These are phyloP conservation scores for Brassica hybrid DNA, from an alignment of 441 rosid species.

Conservation along the genomic window DNA sequence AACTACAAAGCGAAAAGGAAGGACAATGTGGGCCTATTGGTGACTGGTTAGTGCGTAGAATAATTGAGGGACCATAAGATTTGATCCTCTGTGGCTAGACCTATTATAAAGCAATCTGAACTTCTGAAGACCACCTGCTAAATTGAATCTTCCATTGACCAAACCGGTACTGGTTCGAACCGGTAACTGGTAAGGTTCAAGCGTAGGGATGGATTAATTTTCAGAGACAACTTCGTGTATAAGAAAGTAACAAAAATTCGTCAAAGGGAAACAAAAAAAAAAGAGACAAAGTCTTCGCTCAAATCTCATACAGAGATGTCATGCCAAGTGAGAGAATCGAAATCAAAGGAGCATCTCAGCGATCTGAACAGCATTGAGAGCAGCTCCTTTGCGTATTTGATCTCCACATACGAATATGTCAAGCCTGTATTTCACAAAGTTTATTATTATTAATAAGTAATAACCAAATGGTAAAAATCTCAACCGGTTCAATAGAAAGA, in stretches of 20 bases:
- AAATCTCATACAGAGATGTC: constrained; percentile 10
- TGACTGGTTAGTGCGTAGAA: neutral
- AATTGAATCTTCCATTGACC: constrained; percentile 15
- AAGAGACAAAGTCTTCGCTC: constrained; percentile 32
- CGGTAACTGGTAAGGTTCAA: neutral
- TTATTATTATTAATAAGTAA: neutral
- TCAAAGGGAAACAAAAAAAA: neutral
- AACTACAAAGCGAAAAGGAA: neutral
- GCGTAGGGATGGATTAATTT: neutral
- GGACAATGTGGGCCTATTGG: constrained; percentile 9
- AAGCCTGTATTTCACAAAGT: constrained; percentile 53
- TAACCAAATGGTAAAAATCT: neutral
- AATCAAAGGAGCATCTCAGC: constrained; percentile 84
- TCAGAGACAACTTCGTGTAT: constrained; percentile 5
- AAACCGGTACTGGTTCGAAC: constrained; percentile 26
- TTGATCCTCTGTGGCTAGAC: neutral
- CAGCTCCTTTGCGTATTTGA: constrained; percentile 95
- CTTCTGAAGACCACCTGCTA: neutral
- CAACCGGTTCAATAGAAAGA: neutral
- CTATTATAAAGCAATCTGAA: neutral
- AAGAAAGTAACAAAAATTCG: constrained; percentile 19
- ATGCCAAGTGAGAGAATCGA: constrained; percentile 12
- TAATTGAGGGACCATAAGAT: neutral
- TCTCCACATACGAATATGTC: constrained; percentile 96
- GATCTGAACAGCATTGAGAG: constrained; percentile 94